These are phyloP conservation scores for Agaricus blazei DNA, from an alignment of 768 basidiomycete genomes.

Conservation along the genomic window DNA sequence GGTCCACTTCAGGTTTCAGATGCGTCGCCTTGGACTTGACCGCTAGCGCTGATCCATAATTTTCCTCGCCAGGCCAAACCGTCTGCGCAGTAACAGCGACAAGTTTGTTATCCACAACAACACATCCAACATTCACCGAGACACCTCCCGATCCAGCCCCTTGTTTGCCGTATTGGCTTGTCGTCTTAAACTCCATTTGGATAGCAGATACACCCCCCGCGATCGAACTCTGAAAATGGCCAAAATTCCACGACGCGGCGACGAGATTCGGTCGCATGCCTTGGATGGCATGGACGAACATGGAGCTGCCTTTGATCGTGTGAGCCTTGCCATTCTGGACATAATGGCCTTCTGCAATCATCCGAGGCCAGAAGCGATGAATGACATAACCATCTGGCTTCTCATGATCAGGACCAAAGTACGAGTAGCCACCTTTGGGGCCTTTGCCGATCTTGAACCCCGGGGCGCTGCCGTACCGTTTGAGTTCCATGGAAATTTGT, in stretches of 20 bases:
- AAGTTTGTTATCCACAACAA: conserved; percentile 79
- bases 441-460: conserved; percentile 93
- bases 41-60: conserved; percentile 20
- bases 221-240: conserved; percentile 75
- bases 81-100: conserved; percentile 77
- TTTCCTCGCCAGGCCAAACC: conserved; percentile 61
- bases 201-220: conserved; percentile 78
- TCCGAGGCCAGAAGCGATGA: conserved; percentile 87
- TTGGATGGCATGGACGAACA: conserved; percentile 95
- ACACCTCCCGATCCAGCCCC: conserved; percentile 80
- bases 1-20: conserved; percentile 53
- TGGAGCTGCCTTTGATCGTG: conserved; percentile 58
- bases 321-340: conserved; percentile 60
- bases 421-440: conserved; percentile 82
- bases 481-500: conserved; percentile 72
- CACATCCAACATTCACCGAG: conserved; percentile 78
- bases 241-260: conserved; percentile 95
- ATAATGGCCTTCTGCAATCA: conserved; percentile 58
- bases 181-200: conserved; percentile 95
- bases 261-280: conserved; percentile 96
- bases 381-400: conserved; percentile 83
- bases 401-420: conserved; percentile 67
- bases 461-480: conserved; percentile 62
- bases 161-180: conserved; percentile 68
- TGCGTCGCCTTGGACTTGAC: conserved; percentile 68